Conservation (phyloP, 169 alveolate genomes). For the Plasmodium blacklocki region DNA sequence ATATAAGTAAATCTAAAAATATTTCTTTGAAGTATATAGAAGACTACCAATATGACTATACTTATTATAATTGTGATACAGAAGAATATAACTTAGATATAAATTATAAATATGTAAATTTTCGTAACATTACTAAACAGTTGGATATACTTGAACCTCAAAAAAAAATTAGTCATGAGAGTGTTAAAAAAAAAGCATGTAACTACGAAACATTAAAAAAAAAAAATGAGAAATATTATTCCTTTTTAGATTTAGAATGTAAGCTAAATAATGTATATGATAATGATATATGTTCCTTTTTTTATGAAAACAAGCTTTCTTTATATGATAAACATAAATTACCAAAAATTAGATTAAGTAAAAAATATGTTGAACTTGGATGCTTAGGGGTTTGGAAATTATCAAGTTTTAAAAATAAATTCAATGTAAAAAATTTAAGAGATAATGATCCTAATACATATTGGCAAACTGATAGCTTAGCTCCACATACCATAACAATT, state of each 20-base stretch:
- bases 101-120: too few relatives aligned
- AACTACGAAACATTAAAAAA: not conserved
- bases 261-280: conserved; percentile 1
- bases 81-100: too few relatives aligned
- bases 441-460: conserved; percentile 88
- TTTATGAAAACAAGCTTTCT: not conserved
- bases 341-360: conserved; percentile 52
- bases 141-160: too few relatives aligned
- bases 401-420: conserved; percentile 55
- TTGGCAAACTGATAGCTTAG: conserved; percentile 90
- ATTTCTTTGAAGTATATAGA: too few relatives aligned
- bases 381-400: conserved; percentile 69
- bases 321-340: conserved; percentile 6
- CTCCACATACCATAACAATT: conserved; percentile 89
- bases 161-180: conserved; percentile 7
- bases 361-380: conserved; percentile 72
- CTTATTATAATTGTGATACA: too few relatives aligned
- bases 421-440: conserved; percentile 86
- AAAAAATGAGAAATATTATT: conserved; percentile 1
- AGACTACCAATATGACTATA: too few relatives aligned
- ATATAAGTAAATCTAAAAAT: too few relatives aligned
- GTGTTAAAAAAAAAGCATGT: conserved; percentile 20
- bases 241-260: conserved; percentile 20
- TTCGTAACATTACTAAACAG: too few relatives aligned
- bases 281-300: not conserved